Evolutionary conservation across 495 filamentous ascomycete genomes (phyloP).

Genomic region (Talaromyces wortmannii): DNA sequence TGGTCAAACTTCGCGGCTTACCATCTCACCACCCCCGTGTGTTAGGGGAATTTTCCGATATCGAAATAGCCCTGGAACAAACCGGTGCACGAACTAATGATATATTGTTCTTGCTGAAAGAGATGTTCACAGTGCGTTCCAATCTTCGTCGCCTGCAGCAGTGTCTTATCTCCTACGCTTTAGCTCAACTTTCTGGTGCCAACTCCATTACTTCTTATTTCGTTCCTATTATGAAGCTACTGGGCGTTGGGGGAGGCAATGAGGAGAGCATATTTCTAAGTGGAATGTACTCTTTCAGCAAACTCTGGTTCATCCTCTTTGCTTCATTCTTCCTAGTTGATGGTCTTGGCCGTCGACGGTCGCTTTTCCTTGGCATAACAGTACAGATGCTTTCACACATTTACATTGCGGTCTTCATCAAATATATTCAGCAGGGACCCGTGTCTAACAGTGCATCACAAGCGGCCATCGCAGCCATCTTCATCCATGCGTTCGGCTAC

Average conservation of each 20-base stretch:
- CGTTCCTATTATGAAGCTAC: conserved; percentile 5
- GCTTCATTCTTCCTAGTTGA: conserved; percentile 12
- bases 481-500: conserved; percentile 10
- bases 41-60: conserved; percentile 51
- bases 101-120: neutral
- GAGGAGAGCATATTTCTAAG: conserved; percentile 4
- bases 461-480: conserved; percentile 7
- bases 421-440: conserved; percentile 1
- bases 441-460: conserved; percentile 1
- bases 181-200: conserved; percentile 14
- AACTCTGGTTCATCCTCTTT: conserved; percentile 9
- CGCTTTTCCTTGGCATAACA: conserved; percentile 8
- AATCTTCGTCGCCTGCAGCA: conserved; percentile 11
- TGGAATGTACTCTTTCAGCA: conserved; percentile 11
- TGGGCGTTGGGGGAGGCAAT: conserved; percentile 2
- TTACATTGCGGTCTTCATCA: conserved; percentile 13
- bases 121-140: conserved; percentile 6
- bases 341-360: conserved; percentile 8
- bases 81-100: neutral
- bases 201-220: conserved; percentile 12
- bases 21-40: conserved; percentile 46
- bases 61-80: conserved; percentile 30
- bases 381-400: conserved; percentile 8
- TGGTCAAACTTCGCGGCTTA: conserved; percentile 51
- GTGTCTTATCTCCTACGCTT: conserved; percentile 5